Evolutionary conservation across 2,329 filamentous ascomycete genomes (phyloP).

Genomic region (Didymella sp.): DNA sequence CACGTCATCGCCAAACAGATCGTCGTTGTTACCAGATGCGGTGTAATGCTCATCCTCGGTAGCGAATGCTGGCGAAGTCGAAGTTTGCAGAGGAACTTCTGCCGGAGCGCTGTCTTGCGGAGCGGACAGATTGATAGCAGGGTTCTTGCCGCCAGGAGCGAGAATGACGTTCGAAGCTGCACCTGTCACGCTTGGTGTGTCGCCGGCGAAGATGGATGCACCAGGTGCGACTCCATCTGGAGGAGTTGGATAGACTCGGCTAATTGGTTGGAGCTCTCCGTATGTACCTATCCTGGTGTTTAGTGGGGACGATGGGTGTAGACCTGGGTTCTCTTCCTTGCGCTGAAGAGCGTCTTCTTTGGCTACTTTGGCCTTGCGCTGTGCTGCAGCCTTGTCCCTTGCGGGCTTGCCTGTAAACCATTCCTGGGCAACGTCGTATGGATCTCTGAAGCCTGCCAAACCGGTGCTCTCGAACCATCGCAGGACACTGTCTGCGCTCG

Average conservation of each 20-base stretch:
- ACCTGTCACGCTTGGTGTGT: conserved; percentile 40
- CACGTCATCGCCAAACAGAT: conserved; percentile 71
- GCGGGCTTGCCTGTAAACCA: conserved; percentile 48
- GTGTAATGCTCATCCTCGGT: conserved; percentile 33
- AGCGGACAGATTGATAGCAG: conserved; percentile 43
- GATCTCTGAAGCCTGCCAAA: conserved; percentile 45
- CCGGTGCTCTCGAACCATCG: conserved; percentile 42
- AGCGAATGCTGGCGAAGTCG: conserved; percentile 35
- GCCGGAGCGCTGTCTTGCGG: conserved; percentile 31
- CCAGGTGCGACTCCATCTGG: conserved; percentile 49
- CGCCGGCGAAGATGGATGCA: conserved; percentile 34
- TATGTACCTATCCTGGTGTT: conserved; percentile 45
- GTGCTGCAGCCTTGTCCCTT: conserved; percentile 46
- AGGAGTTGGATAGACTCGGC: conserved; percentile 52
- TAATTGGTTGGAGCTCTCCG: conserved; percentile 47
- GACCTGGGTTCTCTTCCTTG: conserved; percentile 39
- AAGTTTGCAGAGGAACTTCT: conserved; percentile 31
- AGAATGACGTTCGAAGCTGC: conserved; percentile 37
- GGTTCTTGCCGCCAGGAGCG: conserved; percentile 39
- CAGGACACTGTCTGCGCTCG: conserved; percentile 21
- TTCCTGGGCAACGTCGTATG: conserved; percentile 45
- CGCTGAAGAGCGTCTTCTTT: conserved; percentile 55
- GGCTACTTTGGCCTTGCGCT: conserved; percentile 53
- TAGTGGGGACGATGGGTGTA: conserved; percentile 48
- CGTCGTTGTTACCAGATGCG: conserved; percentile 52